phyloP scores from a whole-genome alignment of 2,329 filamentous ascomycete species.

The Hypoxylon sp. region DNA sequence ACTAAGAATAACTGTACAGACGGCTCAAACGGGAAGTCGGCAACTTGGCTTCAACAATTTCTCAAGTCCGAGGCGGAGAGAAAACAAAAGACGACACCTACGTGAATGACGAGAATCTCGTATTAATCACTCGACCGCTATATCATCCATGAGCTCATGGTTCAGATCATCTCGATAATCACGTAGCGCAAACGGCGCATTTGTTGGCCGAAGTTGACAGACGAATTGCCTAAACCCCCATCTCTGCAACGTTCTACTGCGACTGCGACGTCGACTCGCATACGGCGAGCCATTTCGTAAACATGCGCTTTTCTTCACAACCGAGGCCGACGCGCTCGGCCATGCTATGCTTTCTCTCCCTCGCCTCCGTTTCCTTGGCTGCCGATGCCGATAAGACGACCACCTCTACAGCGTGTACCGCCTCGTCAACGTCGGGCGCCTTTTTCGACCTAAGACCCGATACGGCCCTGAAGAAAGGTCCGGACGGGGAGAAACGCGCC shows the following conservation, averaged over 20 bases:
- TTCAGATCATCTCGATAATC: neutral
- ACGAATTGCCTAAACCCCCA: neutral
- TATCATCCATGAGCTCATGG: constrained; percentile 15
- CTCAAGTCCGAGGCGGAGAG: constrained; percentile 6
- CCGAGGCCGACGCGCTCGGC: constrained; percentile 36
- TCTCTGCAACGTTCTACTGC: neutral
- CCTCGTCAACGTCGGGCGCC: constrained; percentile 62
- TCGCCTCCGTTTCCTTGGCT: constrained; percentile 43
- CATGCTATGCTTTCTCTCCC: constrained; percentile 49
- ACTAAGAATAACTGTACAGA: constrained; percentile 25
- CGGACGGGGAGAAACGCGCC: constrained; percentile 54
- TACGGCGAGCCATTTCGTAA: constrained; percentile 6
- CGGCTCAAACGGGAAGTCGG: constrained; percentile 10
- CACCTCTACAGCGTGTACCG: constrained; percentile 61
- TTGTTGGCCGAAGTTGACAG: neutral
- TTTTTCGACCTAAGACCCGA: constrained; percentile 68
- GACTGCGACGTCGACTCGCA: constrained; percentile 14
- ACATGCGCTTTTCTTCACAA: constrained; percentile 42
- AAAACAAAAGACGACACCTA: neutral
- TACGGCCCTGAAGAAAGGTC: constrained; percentile 53
- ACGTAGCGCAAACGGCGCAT: constrained; percentile 31
- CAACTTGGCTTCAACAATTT: constrained; percentile 28
- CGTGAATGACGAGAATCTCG: neutral
- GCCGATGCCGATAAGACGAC: constrained; percentile 50
- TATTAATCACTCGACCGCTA: neutral